These are phyloP conservation scores for Raffaelea ambrosiae DNA, from an alignment of 2,329 filamentous ascomycete genomes.

Conservation along the genomic window DNA sequence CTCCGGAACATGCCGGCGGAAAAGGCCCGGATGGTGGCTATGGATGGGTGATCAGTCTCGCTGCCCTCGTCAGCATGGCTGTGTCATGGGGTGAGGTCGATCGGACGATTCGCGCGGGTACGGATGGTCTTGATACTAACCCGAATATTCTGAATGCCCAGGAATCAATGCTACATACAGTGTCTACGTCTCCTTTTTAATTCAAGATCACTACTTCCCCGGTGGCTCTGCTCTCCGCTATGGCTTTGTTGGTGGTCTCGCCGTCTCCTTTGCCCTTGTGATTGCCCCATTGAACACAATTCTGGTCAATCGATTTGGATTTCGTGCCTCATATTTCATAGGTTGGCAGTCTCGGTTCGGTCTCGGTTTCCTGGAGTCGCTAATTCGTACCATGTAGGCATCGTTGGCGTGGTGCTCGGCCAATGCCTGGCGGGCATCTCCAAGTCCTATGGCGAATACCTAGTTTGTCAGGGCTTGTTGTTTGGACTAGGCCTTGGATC, in stretches of 20 bases:
- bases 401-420: constrained; percentile 4
- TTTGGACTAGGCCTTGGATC: constrained; percentile 3
- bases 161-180: constrained; percentile 6
- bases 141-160: too few relatives aligned
- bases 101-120: too few relatives aligned
- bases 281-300: background rate
- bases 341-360: background rate
- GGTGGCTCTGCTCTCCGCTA: constrained; percentile 5
- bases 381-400: too few relatives aligned
- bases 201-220: constrained; percentile 3
- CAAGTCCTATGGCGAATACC: constrained; percentile 2
- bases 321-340: background rate
- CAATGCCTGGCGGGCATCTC: constrained; percentile 4
- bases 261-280: constrained; percentile 2
- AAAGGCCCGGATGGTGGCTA: too few relatives aligned
- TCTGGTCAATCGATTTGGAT: background rate
- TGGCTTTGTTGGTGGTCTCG: constrained; percentile 6
- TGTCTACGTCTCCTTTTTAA: constrained; percentile 5
- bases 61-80: too few relatives aligned
- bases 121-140: too few relatives aligned
- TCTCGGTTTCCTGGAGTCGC: too few relatives aligned
- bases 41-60: too few relatives aligned
- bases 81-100: too few relatives aligned
- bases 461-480: constrained; percentile 6
- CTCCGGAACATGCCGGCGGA: too few relatives aligned